Percentiles rank a stretch among this genome's conserved stretches.
These are phyloP conservation scores for Colletotrichum zoysiae DNA, from an alignment of 2,329 filamentous ascomycete species.

Conservation along the genomic window DNA sequence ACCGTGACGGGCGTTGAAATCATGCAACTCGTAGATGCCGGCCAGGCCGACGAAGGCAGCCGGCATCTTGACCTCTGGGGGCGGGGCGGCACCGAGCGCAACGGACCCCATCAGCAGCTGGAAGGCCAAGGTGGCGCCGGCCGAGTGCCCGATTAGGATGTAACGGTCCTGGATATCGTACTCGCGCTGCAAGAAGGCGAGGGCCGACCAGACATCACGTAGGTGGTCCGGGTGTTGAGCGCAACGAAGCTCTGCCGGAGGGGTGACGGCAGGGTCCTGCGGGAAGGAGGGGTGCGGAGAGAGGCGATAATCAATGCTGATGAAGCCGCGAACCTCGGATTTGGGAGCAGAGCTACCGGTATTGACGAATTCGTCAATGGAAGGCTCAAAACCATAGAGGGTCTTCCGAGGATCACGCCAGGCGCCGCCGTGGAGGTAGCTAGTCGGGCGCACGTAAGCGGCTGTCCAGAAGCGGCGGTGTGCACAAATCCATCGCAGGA, in stretches of 20 bases:
- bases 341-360: conserved; percentile 44
- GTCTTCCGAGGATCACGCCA: conserved; percentile 70
- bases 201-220: conserved; percentile 65
- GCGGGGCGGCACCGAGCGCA: conserved; percentile 45
- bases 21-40: conserved; percentile 75
- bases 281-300: conserved; percentile 63
- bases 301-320: conserved; percentile 74
- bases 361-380: conserved; percentile 58
- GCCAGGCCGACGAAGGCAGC: conserved; percentile 70
- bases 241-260: conserved; percentile 51
- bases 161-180: conserved; percentile 63
- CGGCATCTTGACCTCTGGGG: conserved; percentile 55
- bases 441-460: conserved; percentile 38
- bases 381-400: conserved; percentile 59
- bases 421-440: conserved; percentile 72
- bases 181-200: conserved; percentile 61
- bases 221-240: conserved; percentile 72
- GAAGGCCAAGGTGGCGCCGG: conserved; percentile 72
- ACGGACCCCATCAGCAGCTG: conserved; percentile 66
- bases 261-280: conserved; percentile 46
- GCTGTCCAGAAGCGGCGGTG: not conserved
- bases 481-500: not conserved
- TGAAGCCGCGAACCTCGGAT: conserved; percentile 68
- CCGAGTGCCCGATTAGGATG: conserved; percentile 72
- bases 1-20: conserved; percentile 61